A percentile compares a stretch with the other conserved stretches of the same genome.
These are phyloP conservation scores for Alternaria ethzedia DNA, from an alignment of 2,329 filamentous ascomycete species.

Conservation along the genomic window DNA sequence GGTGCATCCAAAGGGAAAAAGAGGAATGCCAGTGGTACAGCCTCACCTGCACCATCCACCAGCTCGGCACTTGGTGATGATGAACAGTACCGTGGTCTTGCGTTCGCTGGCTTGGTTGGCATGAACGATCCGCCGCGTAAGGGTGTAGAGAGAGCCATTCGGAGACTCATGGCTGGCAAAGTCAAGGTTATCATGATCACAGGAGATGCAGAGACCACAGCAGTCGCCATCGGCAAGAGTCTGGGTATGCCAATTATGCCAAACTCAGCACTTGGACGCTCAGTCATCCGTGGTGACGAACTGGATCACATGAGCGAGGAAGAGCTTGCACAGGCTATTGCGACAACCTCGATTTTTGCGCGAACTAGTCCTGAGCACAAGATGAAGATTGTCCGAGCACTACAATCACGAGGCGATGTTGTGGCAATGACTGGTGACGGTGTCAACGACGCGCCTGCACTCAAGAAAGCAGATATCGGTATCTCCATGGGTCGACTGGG, in stretches of 20 bases:
- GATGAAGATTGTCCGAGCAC: conserved; percentile 90
- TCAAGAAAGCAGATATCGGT: conserved; percentile 97
- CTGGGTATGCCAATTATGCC: conserved; percentile 87
- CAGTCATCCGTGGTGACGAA: conserved; percentile 86
- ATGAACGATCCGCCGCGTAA: conserved; percentile 97
- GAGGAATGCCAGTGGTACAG: conserved; percentile 40
- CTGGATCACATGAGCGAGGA: conserved; percentile 90
- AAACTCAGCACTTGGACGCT: conserved; percentile 64
- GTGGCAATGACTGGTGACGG: conserved; percentile 99
- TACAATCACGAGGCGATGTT: conserved; percentile 92
- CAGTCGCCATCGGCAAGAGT: conserved; percentile 89
- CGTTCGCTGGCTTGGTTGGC: conserved; percentile 90
- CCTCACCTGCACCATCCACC: conserved; percentile 32
- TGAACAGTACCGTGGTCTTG: conserved; percentile 80
- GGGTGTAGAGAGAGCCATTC: conserved; percentile 87
- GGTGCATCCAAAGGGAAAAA: conserved; percentile 61
- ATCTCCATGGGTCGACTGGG: conserved; percentile 96
- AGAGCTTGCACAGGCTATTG: conserved; percentile 83
- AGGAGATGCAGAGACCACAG: conserved; percentile 93
- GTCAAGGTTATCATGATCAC: conserved; percentile 99
- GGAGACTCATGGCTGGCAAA: conserved; percentile 87
- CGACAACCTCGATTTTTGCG: conserved; percentile 91
- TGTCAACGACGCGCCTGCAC: conserved; percentile 93
- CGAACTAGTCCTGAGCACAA: conserved; percentile 97
- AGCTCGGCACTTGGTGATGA: conserved; percentile 59